These are phyloP conservation scores for Xylaria venustula DNA, from an alignment of 495 filamentous ascomycete genomes.

Conservation along the genomic window DNA sequence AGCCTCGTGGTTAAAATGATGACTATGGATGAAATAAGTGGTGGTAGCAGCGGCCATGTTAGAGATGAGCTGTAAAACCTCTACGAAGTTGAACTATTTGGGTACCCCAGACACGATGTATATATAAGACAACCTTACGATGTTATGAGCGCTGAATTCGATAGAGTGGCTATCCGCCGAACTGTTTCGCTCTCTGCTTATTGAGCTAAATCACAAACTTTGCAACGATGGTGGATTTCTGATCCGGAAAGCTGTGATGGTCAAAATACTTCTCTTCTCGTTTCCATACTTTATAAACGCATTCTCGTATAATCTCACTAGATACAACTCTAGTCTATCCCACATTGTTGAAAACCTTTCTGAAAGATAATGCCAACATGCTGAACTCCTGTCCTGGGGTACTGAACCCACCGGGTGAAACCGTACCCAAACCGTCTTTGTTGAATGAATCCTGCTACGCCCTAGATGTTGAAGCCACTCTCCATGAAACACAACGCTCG, in stretches of 20 bases:
- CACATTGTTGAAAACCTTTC: no score
- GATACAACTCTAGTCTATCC: no score
- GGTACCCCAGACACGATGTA: not conserved
- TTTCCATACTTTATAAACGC: no score
- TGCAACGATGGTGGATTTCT: no score
- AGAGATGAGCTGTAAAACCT: slow-evolving; percentile 13
- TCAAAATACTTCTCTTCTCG: no score
- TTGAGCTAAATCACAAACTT: no score
- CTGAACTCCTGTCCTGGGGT: no score
- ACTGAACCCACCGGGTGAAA: not conserved
- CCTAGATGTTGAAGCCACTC: slow-evolving; percentile 3
- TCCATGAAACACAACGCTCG: not conserved
- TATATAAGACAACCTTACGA: not conserved
- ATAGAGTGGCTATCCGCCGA: slow-evolving; percentile 3
- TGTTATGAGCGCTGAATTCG: not conserved
- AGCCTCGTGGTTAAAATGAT: slow-evolving; percentile 97
- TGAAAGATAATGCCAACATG: no score
- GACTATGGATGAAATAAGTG: slow-evolving; percentile 62
- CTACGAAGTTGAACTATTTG: not conserved
- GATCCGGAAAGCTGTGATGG: no score
- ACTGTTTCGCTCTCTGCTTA: not conserved
- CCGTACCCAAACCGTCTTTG: not conserved
- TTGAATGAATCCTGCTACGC: not conserved
- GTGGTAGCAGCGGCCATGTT: not conserved
- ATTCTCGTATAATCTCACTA: no score